Evolutionary conservation across 306 rosid species (phyloP).

Genomic region (Begonia loranthoides): DNA sequence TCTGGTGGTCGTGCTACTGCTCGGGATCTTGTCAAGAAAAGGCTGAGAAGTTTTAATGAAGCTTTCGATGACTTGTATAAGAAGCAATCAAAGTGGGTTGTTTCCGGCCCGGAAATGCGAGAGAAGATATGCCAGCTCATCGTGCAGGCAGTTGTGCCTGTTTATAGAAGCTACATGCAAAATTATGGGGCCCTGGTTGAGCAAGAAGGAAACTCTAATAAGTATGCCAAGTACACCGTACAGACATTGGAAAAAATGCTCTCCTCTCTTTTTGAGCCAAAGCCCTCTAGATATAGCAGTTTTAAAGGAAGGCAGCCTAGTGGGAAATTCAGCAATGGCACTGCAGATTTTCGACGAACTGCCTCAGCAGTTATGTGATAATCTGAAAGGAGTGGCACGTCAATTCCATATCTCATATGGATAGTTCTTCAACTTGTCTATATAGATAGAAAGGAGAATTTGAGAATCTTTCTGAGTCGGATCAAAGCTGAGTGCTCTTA

Average conservation of each 20-base stretch:
- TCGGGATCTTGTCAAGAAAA: slow-evolving; percentile 95
- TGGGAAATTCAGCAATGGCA: slow-evolving; percentile 55
- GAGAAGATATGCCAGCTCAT: slow-evolving; percentile 81
- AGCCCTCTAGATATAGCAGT: slow-evolving; percentile 63
- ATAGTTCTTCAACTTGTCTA: slow-evolving; percentile 29
- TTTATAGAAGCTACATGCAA: slow-evolving; percentile 98
- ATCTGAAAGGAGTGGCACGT: slow-evolving; percentile 12
- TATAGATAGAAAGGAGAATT: slow-evolving; percentile 22
- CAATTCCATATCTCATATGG: slow-evolving; percentile 4
- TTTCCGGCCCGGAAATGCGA: slow-evolving; percentile 64
- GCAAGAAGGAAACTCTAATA: slow-evolving; percentile 70
- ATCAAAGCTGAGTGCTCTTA: background rate
- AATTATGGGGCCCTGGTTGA: slow-evolving; percentile 95
- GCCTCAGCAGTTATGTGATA: slow-evolving; percentile 65
- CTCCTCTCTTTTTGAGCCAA: slow-evolving; percentile 61
- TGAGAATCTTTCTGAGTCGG: background rate
- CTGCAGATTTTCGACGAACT: slow-evolving; percentile 61
- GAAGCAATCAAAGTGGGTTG: slow-evolving; percentile 65
- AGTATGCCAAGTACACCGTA: slow-evolving; percentile 77
- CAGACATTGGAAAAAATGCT: slow-evolving; percentile 89
- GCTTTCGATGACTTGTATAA: slow-evolving; percentile 70
- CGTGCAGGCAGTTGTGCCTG: slow-evolving; percentile 92
- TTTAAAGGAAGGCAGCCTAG: slow-evolving; percentile 53
- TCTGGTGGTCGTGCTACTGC: slow-evolving; percentile 99
- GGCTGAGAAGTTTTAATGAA: slow-evolving; percentile 81